These are phyloP conservation scores for Cordyceps cateniannulata DNA, from an alignment of 2,329 filamentous ascomycete species.

Conservation along the genomic window DNA sequence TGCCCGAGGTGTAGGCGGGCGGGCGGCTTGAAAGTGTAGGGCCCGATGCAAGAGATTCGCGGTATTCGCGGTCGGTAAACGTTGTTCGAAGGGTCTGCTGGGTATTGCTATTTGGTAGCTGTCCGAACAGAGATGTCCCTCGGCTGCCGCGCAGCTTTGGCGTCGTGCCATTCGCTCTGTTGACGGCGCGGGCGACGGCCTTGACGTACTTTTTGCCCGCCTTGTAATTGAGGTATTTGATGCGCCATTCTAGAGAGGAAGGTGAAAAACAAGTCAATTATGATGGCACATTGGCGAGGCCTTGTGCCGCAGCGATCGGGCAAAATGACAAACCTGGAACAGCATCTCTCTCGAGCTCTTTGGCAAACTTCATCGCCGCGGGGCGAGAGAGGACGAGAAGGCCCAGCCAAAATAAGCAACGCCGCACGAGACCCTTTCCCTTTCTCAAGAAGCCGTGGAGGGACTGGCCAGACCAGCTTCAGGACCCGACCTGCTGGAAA, in stretches of 20 bases:
- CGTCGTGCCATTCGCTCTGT: constrained; percentile 52
- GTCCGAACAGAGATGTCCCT: constrained; percentile 6
- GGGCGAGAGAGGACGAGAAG: neutral
- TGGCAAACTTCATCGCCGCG: constrained; percentile 56
- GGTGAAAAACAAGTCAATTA: neutral
- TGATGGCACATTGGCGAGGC: neutral
- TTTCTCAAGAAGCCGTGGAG: neutral
- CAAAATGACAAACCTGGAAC: constrained; percentile 63
- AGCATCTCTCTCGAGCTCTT: constrained; percentile 78
- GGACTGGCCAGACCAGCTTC: neutral
- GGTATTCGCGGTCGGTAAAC: constrained; percentile 3
- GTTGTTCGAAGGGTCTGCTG: constrained; percentile 9
- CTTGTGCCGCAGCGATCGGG: neutral
- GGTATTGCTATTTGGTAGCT: constrained; percentile 10
- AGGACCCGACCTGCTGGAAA: neutral
- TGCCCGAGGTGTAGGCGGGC: constrained; percentile 7
- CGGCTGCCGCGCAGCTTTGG: constrained; percentile 22
- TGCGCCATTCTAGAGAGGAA: constrained; percentile 66
- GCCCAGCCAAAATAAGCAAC: constrained; percentile 6
- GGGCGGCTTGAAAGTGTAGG: neutral
- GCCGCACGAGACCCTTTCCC: constrained; percentile 9
- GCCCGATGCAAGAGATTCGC: neutral
- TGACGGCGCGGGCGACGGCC: constrained; percentile 66
- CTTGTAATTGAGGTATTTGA: constrained; percentile 95
- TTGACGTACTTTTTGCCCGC: constrained; percentile 93